Conservation (phyloP, 176 grass and related monocot species). For the Aegilops tauschii region DNA sequence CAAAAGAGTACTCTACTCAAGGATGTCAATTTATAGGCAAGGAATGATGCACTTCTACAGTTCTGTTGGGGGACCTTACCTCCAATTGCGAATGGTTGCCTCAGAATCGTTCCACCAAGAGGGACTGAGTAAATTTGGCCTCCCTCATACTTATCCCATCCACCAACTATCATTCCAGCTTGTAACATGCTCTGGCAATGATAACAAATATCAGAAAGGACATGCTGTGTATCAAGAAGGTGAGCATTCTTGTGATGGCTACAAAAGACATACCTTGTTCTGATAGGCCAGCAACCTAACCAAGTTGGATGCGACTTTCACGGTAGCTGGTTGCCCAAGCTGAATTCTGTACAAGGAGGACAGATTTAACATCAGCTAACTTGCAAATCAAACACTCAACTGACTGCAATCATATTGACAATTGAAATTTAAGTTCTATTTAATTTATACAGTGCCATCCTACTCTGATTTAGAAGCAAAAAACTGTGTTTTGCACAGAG, state of each 20-base stretch:
- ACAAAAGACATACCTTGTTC: constrained; percentile 71
- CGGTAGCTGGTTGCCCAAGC: constrained; percentile 86
- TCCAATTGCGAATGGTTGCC: constrained; percentile 92
- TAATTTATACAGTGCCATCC: neutral
- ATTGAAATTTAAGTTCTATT: neutral
- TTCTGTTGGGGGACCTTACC: constrained; percentile 33
- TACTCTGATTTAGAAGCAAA: neutral
- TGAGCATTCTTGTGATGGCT: neutral
- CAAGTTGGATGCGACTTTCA: constrained; percentile 93
- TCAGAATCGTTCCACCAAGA: constrained; percentile 88
- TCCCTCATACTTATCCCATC: constrained; percentile 97
- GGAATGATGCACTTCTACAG: neutral
- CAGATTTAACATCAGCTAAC: constrained; percentile 9
- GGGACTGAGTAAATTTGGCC: constrained; percentile 92
- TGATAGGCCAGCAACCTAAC: constrained; percentile 89
- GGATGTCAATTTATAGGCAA: neutral
- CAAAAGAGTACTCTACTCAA: neutral
- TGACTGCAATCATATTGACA: neutral
- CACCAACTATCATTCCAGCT: constrained; percentile 94
- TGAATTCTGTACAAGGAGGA: constrained; percentile 63
- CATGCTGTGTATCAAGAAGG: neutral
- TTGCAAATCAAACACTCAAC: constrained; percentile 17
- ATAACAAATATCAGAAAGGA: constrained; percentile 1
- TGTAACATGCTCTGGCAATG: constrained; percentile 80
- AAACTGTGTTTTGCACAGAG: neutral